These are phyloP conservation scores for Rhynchospora pubera DNA, from an alignment of 176 grass and related monocot species.

Conservation along the genomic window DNA sequence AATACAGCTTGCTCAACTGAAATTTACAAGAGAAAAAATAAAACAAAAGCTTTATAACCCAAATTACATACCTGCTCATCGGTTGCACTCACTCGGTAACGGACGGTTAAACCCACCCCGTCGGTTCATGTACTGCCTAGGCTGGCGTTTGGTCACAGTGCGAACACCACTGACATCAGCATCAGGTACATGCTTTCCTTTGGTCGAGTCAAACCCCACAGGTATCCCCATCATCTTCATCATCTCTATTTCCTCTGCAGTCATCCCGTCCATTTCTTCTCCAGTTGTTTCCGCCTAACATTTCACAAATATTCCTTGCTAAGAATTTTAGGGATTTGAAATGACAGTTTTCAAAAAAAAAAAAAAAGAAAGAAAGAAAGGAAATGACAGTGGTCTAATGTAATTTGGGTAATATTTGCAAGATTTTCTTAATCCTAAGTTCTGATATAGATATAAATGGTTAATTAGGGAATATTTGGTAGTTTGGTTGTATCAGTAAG, in stretches of 20 bases:
- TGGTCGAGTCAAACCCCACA: slow-evolving; percentile 83
- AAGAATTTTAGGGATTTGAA: not conserved
- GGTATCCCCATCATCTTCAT: slow-evolving; percentile 96
- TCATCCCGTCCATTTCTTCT: slow-evolving; percentile 37
- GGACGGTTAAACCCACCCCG: slow-evolving; percentile 91
- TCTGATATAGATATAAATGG: not conserved
- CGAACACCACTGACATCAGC: slow-evolving; percentile 77
- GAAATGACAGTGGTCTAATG: not conserved
- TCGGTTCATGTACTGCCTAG: slow-evolving; percentile 97
- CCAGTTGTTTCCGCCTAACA: slow-evolving; percentile 10
- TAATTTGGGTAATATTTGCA: not conserved
- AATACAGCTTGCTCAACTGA: not conserved
- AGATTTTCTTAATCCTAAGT: not conserved
- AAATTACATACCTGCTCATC: slow-evolving; percentile 41
- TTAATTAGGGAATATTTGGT: not conserved
- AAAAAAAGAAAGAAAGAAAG: not conserved
- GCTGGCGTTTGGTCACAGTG: slow-evolving; percentile 78
- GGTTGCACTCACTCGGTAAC: slow-evolving; percentile 65
- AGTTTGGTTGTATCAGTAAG: not conserved
- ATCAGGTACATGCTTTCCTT: slow-evolving; percentile 72
- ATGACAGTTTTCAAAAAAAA: not conserved
- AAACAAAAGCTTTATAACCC: not conserved
- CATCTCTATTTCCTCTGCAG: slow-evolving; percentile 75
- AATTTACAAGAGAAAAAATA: not conserved
- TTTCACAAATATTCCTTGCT: not conserved